Percentiles rank a stretch among this genome's conserved stretches.
phyloP scores from a whole-genome alignment of 164 flowering plant genomes.

The Macadamia tetraphylla region DNA sequence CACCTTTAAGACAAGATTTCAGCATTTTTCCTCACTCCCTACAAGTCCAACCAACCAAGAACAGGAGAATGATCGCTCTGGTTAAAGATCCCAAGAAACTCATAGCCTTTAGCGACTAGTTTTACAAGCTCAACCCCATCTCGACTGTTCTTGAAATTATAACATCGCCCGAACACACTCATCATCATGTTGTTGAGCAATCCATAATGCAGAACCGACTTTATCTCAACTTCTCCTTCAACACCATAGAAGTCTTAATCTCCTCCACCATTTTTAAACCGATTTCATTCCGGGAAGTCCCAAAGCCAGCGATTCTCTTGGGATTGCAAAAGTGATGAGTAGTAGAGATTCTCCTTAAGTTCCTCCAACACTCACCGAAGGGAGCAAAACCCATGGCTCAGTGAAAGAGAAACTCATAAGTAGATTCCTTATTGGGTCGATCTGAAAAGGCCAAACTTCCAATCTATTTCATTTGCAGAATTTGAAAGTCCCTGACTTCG shows the following conservation, averaged over 20 bases:
- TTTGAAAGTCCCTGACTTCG: too few species aligned
- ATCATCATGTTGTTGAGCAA: slow-evolving; percentile 42
- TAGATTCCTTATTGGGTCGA: slow-evolving; percentile 57
- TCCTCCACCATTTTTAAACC: background rate
- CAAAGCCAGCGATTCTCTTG: slow-evolving; percentile 12
- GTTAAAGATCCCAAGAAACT: slow-evolving; percentile 39
- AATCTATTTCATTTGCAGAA: too few species aligned
- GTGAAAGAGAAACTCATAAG: slow-evolving; percentile 50
- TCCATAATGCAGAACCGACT: slow-evolving; percentile 28
- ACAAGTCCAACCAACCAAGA: slow-evolving; percentile 32
- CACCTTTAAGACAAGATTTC: slow-evolving; percentile 22
- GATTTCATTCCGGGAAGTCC: background rate
- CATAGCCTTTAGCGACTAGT: slow-evolving; percentile 49
- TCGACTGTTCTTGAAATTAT: slow-evolving; percentile 14
- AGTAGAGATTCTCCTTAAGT: slow-evolving; percentile 49
- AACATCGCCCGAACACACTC: slow-evolving; percentile 40
- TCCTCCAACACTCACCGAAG: slow-evolving; percentile 54
- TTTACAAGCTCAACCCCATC: slow-evolving; percentile 27
- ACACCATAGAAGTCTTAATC: background rate
- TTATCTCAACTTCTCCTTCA: background rate
- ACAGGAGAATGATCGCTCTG: slow-evolving; percentile 44
- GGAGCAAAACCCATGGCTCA: slow-evolving; percentile 69
- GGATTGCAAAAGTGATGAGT: slow-evolving; percentile 45
- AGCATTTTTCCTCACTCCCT: slow-evolving; percentile 31
- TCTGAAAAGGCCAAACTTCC: slow-evolving; percentile 39